A percentile compares a stretch with the other conserved stretches of the same genome.
Evolutionary conservation across 345 rosid species (phyloP).

Genomic region (Gynandropsis gynandra): DNA sequence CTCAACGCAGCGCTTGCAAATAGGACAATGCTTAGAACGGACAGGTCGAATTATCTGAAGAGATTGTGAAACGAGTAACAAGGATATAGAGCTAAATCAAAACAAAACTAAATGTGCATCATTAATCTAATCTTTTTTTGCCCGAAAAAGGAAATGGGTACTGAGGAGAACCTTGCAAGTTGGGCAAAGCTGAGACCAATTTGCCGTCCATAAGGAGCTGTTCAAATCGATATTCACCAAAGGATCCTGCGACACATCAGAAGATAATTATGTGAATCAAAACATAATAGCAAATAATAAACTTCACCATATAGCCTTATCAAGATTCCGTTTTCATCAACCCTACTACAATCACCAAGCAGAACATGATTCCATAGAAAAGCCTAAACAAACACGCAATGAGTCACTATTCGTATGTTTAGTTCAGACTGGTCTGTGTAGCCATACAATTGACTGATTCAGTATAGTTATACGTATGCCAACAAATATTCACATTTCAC

Average conservation of each 20-base stretch:
- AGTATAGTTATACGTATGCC: neutral
- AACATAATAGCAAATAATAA: neutral
- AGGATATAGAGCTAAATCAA: neutral
- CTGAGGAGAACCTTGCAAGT: conserved; percentile 80
- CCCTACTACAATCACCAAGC: conserved; percentile 8
- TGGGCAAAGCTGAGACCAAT: conserved; percentile 99
- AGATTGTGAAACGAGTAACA: conserved; percentile 1
- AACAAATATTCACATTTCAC: conserved; percentile 8
- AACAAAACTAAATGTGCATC: neutral
- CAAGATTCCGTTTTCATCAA: neutral
- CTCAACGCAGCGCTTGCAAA: conserved; percentile 81
- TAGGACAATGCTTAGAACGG: conserved; percentile 90
- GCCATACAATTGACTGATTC: neutral
- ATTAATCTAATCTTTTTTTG: neutral
- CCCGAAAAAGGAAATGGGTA: conserved; percentile 3
- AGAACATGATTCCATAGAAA: neutral
- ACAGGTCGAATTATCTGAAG: conserved; percentile 87
- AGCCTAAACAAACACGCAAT: neutral
- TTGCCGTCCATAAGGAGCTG: conserved; percentile 73
- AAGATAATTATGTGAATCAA: conserved; percentile 7
- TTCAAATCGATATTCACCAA: conserved; percentile 60
- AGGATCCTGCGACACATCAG: conserved; percentile 53
- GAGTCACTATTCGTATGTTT: neutral
- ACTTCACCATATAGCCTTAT: conserved; percentile 1
- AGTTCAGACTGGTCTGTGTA: neutral